A percentile compares a stretch with the other conserved stretches of the same genome.
Evolutionary conservation across 352 stramenopile genomes (phyloP).

Genomic region (Phytophthora niederhauseri): DNA sequence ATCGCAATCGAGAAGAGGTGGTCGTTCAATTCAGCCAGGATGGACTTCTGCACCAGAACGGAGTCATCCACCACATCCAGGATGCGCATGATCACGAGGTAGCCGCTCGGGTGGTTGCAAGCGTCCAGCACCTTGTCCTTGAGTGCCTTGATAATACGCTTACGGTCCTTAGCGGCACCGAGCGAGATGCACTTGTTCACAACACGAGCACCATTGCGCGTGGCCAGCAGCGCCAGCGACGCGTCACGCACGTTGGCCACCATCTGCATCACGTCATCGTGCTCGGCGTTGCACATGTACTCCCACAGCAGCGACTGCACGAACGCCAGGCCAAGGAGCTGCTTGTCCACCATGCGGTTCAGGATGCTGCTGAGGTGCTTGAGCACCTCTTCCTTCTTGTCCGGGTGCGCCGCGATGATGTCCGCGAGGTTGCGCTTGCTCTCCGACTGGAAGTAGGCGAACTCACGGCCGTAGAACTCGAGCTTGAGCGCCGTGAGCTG

Average conservation of each 20-base stretch:
- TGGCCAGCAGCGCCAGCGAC: constrained; percentile 85
- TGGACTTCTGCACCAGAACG: constrained; percentile 90
- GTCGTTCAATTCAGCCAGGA: constrained; percentile 84
- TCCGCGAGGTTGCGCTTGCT: constrained; percentile 84
- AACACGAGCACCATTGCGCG: constrained; percentile 85
- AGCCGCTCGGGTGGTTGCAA: constrained; percentile 91
- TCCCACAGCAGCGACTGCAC: constrained; percentile 92
- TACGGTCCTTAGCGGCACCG: constrained; percentile 89
- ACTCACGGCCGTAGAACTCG: constrained; percentile 91
- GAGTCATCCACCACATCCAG: constrained; percentile 92
- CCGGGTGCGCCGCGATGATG: constrained; percentile 67
- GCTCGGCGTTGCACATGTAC: constrained; percentile 84
- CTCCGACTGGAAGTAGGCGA: constrained; percentile 86
- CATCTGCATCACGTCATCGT: constrained; percentile 85
- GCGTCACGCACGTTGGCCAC: constrained; percentile 87
- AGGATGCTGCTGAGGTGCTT: constrained; percentile 70
- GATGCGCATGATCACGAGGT: constrained; percentile 90
- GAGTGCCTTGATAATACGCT: constrained; percentile 91
- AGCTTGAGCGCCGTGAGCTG: constrained; percentile 87
- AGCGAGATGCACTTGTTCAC: constrained; percentile 88
- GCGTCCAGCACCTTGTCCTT: constrained; percentile 92
- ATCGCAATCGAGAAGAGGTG: constrained; percentile 72
- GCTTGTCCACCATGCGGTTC: constrained; percentile 92
- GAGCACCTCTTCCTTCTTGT: constrained; percentile 79
- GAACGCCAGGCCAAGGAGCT: constrained; percentile 87